Conservation (phyloP, 352 stramenopile genomes). For the Phytophthora pisi region DNA sequence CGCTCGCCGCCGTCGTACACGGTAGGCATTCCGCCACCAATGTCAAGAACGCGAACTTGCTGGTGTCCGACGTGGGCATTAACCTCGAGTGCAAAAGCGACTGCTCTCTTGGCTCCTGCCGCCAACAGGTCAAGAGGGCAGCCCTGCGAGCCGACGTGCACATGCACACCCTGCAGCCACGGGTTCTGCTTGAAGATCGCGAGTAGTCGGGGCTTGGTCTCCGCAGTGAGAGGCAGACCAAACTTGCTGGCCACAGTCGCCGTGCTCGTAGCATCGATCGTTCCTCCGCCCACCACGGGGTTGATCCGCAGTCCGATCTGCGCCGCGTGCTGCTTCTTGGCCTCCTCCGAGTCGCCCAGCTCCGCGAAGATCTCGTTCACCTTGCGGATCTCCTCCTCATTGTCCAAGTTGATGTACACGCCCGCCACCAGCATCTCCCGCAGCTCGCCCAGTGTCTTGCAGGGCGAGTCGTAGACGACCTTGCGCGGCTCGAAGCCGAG, state of each 20-base stretch:
- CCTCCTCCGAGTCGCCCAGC: slow-evolving; percentile 33
- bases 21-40: slow-evolving; percentile 91
- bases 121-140: slow-evolving; percentile 86
- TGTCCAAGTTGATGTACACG: slow-evolving; percentile 93
- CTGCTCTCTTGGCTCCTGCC: slow-evolving; percentile 72
- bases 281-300: slow-evolving; percentile 88
- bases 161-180: slow-evolving; percentile 90
- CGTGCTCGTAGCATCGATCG: slow-evolving; percentile 87
- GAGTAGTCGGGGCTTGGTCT: slow-evolving; percentile 59
- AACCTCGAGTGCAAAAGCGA: slow-evolving; percentile 79
- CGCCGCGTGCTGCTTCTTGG: slow-evolving; percentile 33
- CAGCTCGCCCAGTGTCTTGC: slow-evolving; percentile 90
- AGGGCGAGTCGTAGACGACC: slow-evolving; percentile 93
- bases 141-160: slow-evolving; percentile 90
- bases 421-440: slow-evolving; percentile 75
- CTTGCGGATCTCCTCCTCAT: slow-evolving; percentile 89
- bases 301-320: slow-evolving; percentile 93
- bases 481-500: slow-evolving; percentile 71
- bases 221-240: slow-evolving; percentile 72
- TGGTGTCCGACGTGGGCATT: slow-evolving; percentile 61
- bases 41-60: slow-evolving; percentile 87
- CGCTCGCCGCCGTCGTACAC: slow-evolving; percentile 80
- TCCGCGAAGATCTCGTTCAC: slow-evolving; percentile 63
- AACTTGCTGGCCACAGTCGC: slow-evolving; percentile 93
- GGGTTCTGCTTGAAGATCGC: slow-evolving; percentile 66